Percentiles rank a stretch among this genome's conserved stretches.
Evolutionary conservation across 2,329 filamentous ascomycete species (phyloP).

Genomic region (Zalaria sp.): DNA sequence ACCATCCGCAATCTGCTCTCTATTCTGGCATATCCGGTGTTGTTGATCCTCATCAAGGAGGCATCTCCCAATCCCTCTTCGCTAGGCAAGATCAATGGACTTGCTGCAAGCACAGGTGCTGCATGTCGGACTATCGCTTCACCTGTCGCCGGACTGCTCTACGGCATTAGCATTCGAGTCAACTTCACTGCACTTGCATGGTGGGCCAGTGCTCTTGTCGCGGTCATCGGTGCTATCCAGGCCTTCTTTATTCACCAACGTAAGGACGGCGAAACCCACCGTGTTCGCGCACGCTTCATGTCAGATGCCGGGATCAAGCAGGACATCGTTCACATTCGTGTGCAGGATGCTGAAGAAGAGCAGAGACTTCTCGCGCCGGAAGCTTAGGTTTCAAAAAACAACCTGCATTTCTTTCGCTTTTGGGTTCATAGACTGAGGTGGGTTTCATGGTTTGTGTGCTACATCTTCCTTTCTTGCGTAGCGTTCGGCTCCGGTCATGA

Average conservation of each 20-base stretch:
- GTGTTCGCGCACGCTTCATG: conserved; percentile 11
- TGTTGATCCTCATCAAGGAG: conserved; percentile 60
- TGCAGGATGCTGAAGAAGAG: conserved; percentile 5
- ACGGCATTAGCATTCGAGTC: conserved; percentile 44
- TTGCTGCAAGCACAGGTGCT: conserved; percentile 59
- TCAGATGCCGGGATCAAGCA: conserved; percentile 7
- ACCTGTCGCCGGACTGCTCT: conserved; percentile 53
- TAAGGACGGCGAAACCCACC: conserved; percentile 23
- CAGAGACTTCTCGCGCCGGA: too few species aligned
- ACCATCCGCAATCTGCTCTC: conserved; percentile 52
- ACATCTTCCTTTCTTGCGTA: too few species aligned
- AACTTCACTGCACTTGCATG: conserved; percentile 48
- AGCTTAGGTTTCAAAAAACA: too few species aligned
- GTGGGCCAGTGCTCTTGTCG: conserved; percentile 45
- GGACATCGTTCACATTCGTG: conserved; percentile 9
- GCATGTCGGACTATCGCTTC: conserved; percentile 56
- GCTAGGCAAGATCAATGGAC: conserved; percentile 57
- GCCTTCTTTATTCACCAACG: conserved; percentile 40
- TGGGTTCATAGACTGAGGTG: too few species aligned
- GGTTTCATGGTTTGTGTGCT: too few species aligned
- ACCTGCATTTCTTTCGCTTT: too few species aligned
- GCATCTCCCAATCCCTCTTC: conserved; percentile 48
- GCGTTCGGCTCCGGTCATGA: too few species aligned
- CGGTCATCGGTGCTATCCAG: conserved; percentile 41
- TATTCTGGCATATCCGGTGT: conserved; percentile 53